Base-by-base conservation (phyloP, 2,329 filamentous ascomycete genomes). In the Xylaria sp. region DNA sequence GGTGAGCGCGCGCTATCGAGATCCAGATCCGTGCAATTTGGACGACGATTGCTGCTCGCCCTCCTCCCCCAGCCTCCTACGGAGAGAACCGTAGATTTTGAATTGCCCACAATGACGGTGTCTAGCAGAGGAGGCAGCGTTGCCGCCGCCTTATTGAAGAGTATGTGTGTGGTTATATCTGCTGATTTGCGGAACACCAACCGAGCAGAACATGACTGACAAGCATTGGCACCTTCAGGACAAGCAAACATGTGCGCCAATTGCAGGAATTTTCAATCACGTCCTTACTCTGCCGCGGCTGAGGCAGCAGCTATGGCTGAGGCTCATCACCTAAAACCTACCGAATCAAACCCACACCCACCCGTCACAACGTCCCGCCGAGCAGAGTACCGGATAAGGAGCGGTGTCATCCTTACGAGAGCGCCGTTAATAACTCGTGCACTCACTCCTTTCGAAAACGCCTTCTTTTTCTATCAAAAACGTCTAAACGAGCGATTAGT, bases 391-490 rank as follows among this genome's bases (percentile, higher is more conserved):
- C 78, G 79, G 67, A 80, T 88, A 75, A 81, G 80, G 61, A 82
- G 84, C 61, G 91, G 92, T 67, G 84, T 97, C 63, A 87, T 98
- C 70, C 87, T 99, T 67, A 95, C 93, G 47, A 92, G 95, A 28
- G 87, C 95, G 50, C 95, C 95, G 6, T 82, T 96, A 62, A 84
- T 99, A 72, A 98, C 95, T 25, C 90, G 91, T 69, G 84, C 90
- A 64, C 88, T 94, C 57, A 91, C 91, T 35, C 84, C 92, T 12
- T 98, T 99, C 78, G 95, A 99, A 78, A 91, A 92, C 74, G 85
- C 94, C 67, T 98, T 90, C 80, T 97, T 90, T 83, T 93, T 99
- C 76, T 99, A 99, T 81, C 95, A 99, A 81, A 94, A 94, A 72
- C 92, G 95, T 14, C 85, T 99, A 64, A 97, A 98, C 78, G 95